Conservation (phyloP, 371 early-diverging fungal species). For the Mucor piriformis region DNA sequence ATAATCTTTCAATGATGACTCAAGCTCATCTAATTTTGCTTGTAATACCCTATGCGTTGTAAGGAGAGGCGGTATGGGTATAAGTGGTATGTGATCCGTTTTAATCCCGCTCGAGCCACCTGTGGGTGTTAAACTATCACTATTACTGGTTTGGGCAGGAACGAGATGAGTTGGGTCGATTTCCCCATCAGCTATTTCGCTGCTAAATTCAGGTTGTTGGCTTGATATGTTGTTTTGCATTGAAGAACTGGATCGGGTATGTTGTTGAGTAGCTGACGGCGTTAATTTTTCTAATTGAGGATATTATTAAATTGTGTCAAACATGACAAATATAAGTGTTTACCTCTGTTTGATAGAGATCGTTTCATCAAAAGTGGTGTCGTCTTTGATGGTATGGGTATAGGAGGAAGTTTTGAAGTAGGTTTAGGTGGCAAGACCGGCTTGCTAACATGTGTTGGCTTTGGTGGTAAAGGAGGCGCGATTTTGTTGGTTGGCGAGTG, state of each 20-base stretch:
- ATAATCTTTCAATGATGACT: slow-evolving; percentile 19
- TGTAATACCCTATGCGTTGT: slow-evolving; percentile 55
- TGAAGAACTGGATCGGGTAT: slow-evolving; percentile 16
- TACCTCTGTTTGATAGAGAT: slow-evolving; percentile 3
- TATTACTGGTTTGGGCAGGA: slow-evolving; percentile 55
- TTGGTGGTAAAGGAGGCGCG: slow-evolving; percentile 28
- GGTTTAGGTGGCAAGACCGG: slow-evolving; percentile 34
- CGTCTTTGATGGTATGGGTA: slow-evolving; percentile 4
- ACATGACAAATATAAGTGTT: not conserved
- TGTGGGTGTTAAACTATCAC: slow-evolving; percentile 39
- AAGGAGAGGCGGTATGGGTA: slow-evolving; percentile 59
- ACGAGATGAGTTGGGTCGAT: slow-evolving; percentile 46
- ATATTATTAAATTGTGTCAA: not conserved
- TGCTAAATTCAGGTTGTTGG: not conserved
- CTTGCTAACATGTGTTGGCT: slow-evolving; percentile 27
- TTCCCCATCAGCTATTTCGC: slow-evolving; percentile 39
- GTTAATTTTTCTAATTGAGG: not conserved
- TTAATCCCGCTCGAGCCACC: slow-evolving; percentile 12
- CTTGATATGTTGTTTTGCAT: not conserved
- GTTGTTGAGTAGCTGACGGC: slow-evolving; percentile 3
- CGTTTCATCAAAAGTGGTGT: slow-evolving; percentile 5
- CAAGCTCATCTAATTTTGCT: slow-evolving; percentile 42
- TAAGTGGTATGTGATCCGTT: slow-evolving; percentile 50
- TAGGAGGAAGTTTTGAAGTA: slow-evolving; percentile 11
- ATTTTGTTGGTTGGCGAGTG: slow-evolving; percentile 19